Percentiles rank a stretch among this genome's conserved stretches.
Evolutionary conservation across 2,329 filamentous ascomycete genomes (phyloP).

Genomic region (Penicillium sp.): DNA sequence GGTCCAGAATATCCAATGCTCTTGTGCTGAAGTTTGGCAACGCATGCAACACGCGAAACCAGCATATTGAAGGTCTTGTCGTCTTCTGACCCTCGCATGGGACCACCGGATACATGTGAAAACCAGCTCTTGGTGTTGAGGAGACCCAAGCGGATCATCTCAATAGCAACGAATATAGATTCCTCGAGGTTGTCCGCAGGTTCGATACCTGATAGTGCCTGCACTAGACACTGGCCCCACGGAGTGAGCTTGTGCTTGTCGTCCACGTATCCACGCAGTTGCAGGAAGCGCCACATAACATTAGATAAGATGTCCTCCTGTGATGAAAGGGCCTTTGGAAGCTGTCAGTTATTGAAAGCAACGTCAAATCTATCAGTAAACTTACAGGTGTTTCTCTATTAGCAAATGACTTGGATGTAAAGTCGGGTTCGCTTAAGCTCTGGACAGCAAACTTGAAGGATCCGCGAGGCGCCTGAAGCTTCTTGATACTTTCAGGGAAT

Average conservation of each 20-base stretch:
- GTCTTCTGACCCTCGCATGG: slow-evolving; percentile 62
- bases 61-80: slow-evolving; percentile 77
- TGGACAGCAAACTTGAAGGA: slow-evolving; percentile 50
- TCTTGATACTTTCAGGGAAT: slow-evolving; percentile 43
- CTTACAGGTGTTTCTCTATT: slow-evolving; percentile 49
- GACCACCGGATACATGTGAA: slow-evolving; percentile 54
- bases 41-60: slow-evolving; percentile 79
- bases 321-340: slow-evolving; percentile 51
- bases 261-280: slow-evolving; percentile 82
- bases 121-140: slow-evolving; percentile 70
- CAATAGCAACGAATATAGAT: slow-evolving; percentile 76
- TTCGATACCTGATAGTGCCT: slow-evolving; percentile 62
- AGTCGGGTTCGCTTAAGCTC: slow-evolving; percentile 66
- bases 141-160: slow-evolving; percentile 75
- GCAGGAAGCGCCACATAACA: slow-evolving; percentile 82
- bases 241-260: slow-evolving; percentile 72
- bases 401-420: slow-evolving; percentile 65
- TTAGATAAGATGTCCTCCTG: slow-evolving; percentile 71
- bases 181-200: slow-evolving; percentile 65
- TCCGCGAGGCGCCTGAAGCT: slow-evolving; percentile 28
- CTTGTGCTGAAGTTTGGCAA: slow-evolving; percentile 78
- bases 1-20: slow-evolving; percentile 91
- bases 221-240: slow-evolving; percentile 78
- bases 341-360: slow-evolving; percentile 9
- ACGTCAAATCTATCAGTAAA: neutral